Percentiles rank a stretch among this genome's conserved stretches.
These are phyloP conservation scores for Colletotrichum liriopes DNA, from an alignment of 2,329 filamentous ascomycete genomes.

Conservation along the genomic window DNA sequence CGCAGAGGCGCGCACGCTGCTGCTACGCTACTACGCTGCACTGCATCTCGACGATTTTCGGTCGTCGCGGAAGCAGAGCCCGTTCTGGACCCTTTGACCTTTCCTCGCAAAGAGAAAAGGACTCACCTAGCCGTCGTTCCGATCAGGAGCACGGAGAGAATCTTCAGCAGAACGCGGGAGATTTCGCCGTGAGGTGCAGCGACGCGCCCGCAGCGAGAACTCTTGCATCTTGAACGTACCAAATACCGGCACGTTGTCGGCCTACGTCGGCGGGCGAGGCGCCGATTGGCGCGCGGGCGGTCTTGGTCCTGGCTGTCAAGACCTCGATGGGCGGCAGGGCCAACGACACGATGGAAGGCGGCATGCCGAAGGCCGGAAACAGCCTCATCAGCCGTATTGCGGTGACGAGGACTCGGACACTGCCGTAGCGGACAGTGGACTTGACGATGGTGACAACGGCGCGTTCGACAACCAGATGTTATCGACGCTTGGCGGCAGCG, in stretches of 20 bases:
- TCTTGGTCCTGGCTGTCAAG: constrained; percentile 18
- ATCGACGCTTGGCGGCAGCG: constrained; percentile 10
- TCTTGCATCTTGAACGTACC: not conserved
- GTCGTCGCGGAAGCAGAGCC: not conserved
- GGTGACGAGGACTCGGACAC: constrained; percentile 1
- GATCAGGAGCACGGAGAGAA: not conserved
- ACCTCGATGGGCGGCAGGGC: constrained; percentile 3
- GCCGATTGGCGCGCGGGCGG: constrained; percentile 25
- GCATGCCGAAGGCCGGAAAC: not conserved
- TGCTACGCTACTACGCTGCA: not conserved
- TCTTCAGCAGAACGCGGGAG: constrained; percentile 17
- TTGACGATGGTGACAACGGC: constrained; percentile 3
- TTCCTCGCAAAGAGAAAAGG: not conserved
- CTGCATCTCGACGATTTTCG: constrained; percentile 12
- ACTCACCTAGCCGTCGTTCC: constrained; percentile 21
- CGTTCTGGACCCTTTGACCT: constrained; percentile 1
- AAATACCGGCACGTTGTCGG: constrained; percentile 25
- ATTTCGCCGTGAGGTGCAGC: constrained; percentile 29
- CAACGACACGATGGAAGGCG: not conserved
- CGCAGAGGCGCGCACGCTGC: constrained; percentile 4
- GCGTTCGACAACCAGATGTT: constrained; percentile 14
- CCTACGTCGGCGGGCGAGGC: constrained; percentile 15
- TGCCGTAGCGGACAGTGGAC: constrained; percentile 1
- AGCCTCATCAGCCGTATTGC: not conserved
- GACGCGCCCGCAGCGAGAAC: constrained; percentile 26